Evolutionary conservation across 805 yeast genomes (phyloP), one percentile per base, ranked within the genome.

Genomic region (Wickerhamiella slavikovae): DNA sequence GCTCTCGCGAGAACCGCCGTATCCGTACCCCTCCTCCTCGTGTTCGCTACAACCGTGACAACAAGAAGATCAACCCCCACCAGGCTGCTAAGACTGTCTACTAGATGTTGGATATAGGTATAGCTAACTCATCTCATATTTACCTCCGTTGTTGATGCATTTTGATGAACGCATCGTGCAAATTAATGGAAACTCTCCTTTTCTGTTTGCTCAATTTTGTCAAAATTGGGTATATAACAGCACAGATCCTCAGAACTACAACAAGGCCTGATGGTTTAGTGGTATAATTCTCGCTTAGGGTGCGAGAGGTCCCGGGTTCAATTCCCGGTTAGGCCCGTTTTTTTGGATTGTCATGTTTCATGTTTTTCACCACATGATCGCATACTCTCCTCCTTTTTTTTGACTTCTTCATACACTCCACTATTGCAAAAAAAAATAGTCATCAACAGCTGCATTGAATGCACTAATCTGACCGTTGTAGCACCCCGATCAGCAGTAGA

Each of bases 1-100:
- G 99, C 74, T 89, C 96, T 47, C 78, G 96, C 71, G 68, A 75
- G 51, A 92, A 83, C 71, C 89, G 99, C 75, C 85, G 89, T 68
- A 63, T 77, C 68, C 83, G 99, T 74, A 57, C 96, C 63, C 96
- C 99, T 47, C 99, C 99, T 52, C 83, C 72, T 58, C 83, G 99
- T 68, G 93, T 75, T 66, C 85, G 98, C 71, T 89, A 78, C 80
- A 77, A 71, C 78, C 69, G 72, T 57, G 64, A 58, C 46, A 93
- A 78, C 55, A 85, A 74, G 74, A 83, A 74, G 66, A 91, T 89
- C 55, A 72, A 79, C 64, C 95, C 98, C 58, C 75, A 74, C 55
- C 93, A 79, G 52, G 95, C 94, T 62, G 29, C 34, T 27, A 32
- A 32, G 31, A 28, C 30, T 20, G 20, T 10, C 17, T n/a, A 6